These are phyloP conservation scores for Globisporangium nunn DNA, from an alignment of 352 stramenopile genomes.

Conservation along the genomic window DNA sequence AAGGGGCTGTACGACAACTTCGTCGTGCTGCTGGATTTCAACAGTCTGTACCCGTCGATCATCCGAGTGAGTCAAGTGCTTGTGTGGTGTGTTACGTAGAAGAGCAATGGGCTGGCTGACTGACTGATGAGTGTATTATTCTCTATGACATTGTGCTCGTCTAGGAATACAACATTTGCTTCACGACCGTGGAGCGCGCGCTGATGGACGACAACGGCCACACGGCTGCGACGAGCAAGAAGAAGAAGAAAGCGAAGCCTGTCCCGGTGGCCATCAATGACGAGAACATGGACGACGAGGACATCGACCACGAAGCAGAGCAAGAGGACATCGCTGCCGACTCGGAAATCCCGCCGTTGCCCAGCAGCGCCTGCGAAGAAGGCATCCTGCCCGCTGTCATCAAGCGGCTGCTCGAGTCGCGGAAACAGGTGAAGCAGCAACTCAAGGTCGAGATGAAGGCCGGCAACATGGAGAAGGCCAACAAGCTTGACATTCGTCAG, in stretches of 20 bases:
- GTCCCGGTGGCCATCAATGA: constrained; percentile 50
- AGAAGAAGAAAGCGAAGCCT: constrained; percentile 48
- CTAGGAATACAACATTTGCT: constrained; percentile 99
- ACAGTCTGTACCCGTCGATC: constrained; percentile 99
- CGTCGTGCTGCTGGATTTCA: constrained; percentile 99
- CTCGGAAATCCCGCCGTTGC: constrained; percentile 81
- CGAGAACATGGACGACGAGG: constrained; percentile 74
- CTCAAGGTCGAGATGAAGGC: constrained; percentile 92
- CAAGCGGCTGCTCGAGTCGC: constrained; percentile 96
- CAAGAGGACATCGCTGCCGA: constrained; percentile 55
- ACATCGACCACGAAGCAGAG: constrained; percentile 67
- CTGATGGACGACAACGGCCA: constrained; percentile 46
- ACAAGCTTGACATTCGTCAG: constrained; percentile 97
- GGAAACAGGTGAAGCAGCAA: constrained; percentile 96
- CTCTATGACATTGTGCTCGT: not conserved
- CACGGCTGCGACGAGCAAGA: constrained; percentile 14
- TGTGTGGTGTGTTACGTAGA: not conserved
- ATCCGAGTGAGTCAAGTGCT: constrained; percentile 67
- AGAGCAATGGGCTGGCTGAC: no score
- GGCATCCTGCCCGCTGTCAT: constrained; percentile 96
- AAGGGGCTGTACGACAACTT: constrained; percentile 99
- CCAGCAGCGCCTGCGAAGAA: constrained; percentile 67
- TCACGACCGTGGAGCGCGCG: constrained; percentile 95
- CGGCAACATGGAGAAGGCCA: constrained; percentile 76
- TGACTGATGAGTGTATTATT: constrained; percentile 2